A percentile compares a stretch with the other conserved stretches of the same genome.
phyloP scores from a whole-genome alignment of 1,284 basidiomycete genomes.

The Boletus smithii region DNA sequence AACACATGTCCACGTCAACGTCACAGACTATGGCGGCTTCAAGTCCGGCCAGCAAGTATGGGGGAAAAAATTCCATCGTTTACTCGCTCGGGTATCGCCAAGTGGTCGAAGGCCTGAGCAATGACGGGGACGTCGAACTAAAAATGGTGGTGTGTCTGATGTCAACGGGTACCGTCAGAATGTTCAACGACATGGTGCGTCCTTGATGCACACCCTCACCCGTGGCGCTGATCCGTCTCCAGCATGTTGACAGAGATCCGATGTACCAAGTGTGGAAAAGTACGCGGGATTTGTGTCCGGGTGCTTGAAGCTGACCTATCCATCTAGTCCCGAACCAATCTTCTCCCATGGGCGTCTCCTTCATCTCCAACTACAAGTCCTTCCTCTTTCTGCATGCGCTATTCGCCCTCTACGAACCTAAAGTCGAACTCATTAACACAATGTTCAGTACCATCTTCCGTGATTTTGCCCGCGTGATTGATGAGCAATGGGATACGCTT shows the following conservation, averaged over 20 bases:
- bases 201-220: not conserved
- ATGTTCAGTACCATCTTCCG: slow-evolving; percentile 23
- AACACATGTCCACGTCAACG: slow-evolving; percentile 21
- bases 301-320: not conserved
- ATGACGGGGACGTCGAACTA: slow-evolving; percentile 11
- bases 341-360: slow-evolving; percentile 23
- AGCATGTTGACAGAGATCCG: slow-evolving; percentile 18
- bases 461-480: slow-evolving; percentile 20
- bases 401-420: slow-evolving; percentile 22
- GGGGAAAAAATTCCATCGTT: slow-evolving; percentile 20
- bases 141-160: slow-evolving; percentile 24
- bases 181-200: slow-evolving; percentile 23
- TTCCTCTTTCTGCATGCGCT: slow-evolving; percentile 26
- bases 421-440: slow-evolving; percentile 25
- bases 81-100: slow-evolving; percentile 21
- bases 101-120: slow-evolving; percentile 16
- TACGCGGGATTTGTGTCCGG: slow-evolving; percentile 1
- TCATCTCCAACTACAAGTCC: slow-evolving; percentile 23
- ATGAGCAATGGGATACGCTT: slow-evolving; percentile 22
- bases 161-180: slow-evolving; percentile 23
- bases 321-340: slow-evolving; percentile 19
- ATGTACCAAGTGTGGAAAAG: slow-evolving; percentile 11
- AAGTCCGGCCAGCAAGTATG: slow-evolving; percentile 5
- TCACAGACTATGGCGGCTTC: slow-evolving; percentile 16
- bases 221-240: slow-evolving; percentile 1